Evolutionary conservation across 208 protist genomes (phyloP).

Genomic region (Phytomonas francai): DNA sequence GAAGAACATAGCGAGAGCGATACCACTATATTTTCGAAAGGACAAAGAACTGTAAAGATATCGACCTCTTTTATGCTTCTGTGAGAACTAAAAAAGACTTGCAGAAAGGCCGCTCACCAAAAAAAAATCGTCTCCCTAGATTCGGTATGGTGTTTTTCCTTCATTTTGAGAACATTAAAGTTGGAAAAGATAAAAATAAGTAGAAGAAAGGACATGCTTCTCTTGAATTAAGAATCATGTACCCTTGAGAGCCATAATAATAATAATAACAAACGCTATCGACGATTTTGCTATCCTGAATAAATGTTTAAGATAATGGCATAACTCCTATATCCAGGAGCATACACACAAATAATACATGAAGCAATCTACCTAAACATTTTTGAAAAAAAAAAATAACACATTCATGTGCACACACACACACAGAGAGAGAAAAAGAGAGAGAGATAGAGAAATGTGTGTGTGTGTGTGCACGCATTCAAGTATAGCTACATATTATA

Average conservation of each 20-base stretch:
- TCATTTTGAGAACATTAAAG: not conserved
- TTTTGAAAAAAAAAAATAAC: conserved; percentile 1
- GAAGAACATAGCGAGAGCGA: conserved; percentile 37
- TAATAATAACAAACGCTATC: not conserved
- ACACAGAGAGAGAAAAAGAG: not conserved
- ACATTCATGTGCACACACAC: conserved; percentile 2
- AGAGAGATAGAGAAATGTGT: conserved; percentile 7
- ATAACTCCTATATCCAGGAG: not conserved
- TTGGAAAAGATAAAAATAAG: not conserved
- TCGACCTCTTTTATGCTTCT: conserved; percentile 68
- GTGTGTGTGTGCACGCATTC: not conserved
- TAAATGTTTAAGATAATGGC: not conserved
- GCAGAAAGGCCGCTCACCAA: conserved; percentile 24
- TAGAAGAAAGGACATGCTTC: not conserved
- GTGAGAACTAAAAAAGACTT: conserved; percentile 48
- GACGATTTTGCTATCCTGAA: not conserved
- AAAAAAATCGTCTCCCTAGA: not conserved
- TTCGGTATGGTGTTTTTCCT: not conserved
- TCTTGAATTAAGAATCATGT: not conserved
- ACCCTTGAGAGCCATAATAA: not conserved
- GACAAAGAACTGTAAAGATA: conserved; percentile 51
- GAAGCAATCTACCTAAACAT: not conserved
- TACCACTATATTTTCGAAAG: conserved; percentile 54
- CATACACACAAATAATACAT: conserved; percentile 6
- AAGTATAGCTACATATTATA: conserved; percentile 2